Percentiles rank a stretch among this genome's conserved stretches.
Conservation (phyloP, 1,284 basidiomycete species). For the Mixia osmundae region DNA sequence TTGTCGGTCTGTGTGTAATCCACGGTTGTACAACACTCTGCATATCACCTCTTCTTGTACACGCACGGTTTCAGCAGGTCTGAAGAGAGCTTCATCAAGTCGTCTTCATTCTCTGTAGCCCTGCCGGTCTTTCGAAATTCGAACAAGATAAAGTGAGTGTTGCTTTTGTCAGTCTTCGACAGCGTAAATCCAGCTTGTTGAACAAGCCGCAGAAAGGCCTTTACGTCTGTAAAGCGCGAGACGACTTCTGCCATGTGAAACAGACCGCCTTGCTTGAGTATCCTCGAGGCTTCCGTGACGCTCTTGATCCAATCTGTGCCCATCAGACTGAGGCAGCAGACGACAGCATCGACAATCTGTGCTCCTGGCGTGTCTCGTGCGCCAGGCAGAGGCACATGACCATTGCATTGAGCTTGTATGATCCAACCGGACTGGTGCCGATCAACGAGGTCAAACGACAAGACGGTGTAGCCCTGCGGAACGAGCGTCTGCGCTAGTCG, state of each 20-base stretch:
- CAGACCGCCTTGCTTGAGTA: constrained; percentile 53
- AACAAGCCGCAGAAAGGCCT: constrained; percentile 51
- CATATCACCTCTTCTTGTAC: constrained; percentile 65
- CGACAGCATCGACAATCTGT: constrained; percentile 54
- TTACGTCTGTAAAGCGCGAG: constrained; percentile 50
- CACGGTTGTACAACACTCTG: no score
- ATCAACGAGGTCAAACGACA: constrained; percentile 16
- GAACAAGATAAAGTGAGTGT: constrained; percentile 72
- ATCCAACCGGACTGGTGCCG: constrained; percentile 12
- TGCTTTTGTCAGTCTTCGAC: constrained; percentile 42
- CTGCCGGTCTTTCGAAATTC: constrained; percentile 44
- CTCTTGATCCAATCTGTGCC: constrained; percentile 85
- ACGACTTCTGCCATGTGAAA: constrained; percentile 90
- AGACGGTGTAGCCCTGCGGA: constrained; percentile 11
- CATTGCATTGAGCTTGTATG: constrained; percentile 17
- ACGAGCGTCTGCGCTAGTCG: constrained; percentile 51
- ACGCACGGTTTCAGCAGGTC: constrained; percentile 70
- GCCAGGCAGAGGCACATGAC: constrained; percentile 14
- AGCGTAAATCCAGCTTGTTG: constrained; percentile 50
- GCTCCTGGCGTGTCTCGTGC: constrained; percentile 1
- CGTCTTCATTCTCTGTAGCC: constrained; percentile 35
- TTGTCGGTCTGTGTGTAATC: no score
- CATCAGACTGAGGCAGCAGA: constrained; percentile 92
- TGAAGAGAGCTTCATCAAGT: constrained; percentile 33
- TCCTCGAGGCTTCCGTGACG: constrained; percentile 66